Base-by-base conservation (phyloP, 129 eudicot species). In the Kitagawia praeruptora region DNA sequence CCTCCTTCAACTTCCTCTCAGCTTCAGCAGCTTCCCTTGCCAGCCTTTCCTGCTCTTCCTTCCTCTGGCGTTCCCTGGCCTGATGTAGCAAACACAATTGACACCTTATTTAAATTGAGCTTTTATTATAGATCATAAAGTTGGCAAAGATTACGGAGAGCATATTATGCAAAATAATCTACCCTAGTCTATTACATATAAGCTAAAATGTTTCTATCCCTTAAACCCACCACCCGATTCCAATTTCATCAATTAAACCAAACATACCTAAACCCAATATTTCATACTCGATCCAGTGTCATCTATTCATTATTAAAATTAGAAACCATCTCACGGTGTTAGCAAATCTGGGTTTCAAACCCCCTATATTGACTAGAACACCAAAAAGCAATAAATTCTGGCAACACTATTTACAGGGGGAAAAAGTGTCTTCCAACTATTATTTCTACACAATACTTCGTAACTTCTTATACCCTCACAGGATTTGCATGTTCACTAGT, bases 21-120 rank as follows among this genome's bases (percentile, higher is more conserved):
- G 93, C 95, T 87, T 96, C 99, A 84, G 91, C 93, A 80, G 92
- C 93, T 87, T 96, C 98, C 78, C 93, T 88, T 86, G 86, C 93
- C 81, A 86, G 54, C 56, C 93, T 75, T 71, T 96, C 99, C 81
- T 90, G 81, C 84, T 92, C 99, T 87, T 96, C 98, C 84, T 77
- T 84, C 80, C 92, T 87, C 82, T 87, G 91, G 19, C 97, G 90
- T 81, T 96, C 99, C 81, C 98, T 88, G 61, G 98, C 97, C 99
- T 96, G 86, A 85, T 80, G 58, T 27, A 28, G 14, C 42, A 79
- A 21, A 46, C 74, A 49, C 53, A 85, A 28, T 23, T 3, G 72
- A 23, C 1, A 14, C 48, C 28, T 44, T 14, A 6, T 27, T n/a
- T 31, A 28, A 5, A 75, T 48, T 37, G 14, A 8, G 25, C 13